These are phyloP conservation scores for Lyophyllum shimeji DNA, from an alignment of 768 basidiomycete genomes.

Conservation along the genomic window DNA sequence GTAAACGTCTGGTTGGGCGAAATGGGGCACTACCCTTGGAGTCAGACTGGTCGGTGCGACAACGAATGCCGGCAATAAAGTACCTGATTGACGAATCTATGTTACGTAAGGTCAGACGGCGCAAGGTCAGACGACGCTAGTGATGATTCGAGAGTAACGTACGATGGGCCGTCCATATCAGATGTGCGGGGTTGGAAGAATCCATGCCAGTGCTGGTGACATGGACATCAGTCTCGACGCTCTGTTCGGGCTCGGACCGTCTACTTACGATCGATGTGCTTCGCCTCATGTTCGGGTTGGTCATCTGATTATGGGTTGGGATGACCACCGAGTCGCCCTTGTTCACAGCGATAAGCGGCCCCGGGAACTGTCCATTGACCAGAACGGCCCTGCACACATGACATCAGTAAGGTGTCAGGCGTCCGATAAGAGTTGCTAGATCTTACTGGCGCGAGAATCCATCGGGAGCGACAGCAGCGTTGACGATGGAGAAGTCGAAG, in stretches of 20 bases:
- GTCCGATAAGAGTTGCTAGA: not conserved
- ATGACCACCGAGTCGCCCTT: constrained; percentile 25
- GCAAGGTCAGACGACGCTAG: not conserved
- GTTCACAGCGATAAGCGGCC: constrained; percentile 17
- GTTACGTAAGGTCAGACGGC: not conserved
- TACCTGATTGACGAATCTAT: constrained; percentile 43
- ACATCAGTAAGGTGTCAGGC: not conserved
- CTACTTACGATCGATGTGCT: constrained; percentile 24
- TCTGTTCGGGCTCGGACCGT: not conserved
- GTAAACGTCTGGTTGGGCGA: constrained; percentile 31
- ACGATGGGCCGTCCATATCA: constrained; percentile 36
- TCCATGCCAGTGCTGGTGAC: constrained; percentile 32
- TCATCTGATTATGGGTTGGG: constrained; percentile 19
- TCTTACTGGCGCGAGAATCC: constrained; percentile 18
- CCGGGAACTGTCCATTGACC: constrained; percentile 23
- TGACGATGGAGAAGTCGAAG: constrained; percentile 19
- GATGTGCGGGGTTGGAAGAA: constrained; percentile 35
- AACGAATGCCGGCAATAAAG: not conserved
- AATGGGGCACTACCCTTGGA: constrained; percentile 35
- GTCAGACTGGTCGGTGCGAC: not conserved
- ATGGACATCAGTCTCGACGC: not conserved
- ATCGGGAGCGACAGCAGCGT: constrained; percentile 16
- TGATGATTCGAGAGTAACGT: constrained; percentile 17
- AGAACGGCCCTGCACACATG: constrained; percentile 13
- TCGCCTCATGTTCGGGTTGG: constrained; percentile 23